Base-by-base conservation (phyloP, 352 stramenopile species). In the Pythium dissimile region DNA sequence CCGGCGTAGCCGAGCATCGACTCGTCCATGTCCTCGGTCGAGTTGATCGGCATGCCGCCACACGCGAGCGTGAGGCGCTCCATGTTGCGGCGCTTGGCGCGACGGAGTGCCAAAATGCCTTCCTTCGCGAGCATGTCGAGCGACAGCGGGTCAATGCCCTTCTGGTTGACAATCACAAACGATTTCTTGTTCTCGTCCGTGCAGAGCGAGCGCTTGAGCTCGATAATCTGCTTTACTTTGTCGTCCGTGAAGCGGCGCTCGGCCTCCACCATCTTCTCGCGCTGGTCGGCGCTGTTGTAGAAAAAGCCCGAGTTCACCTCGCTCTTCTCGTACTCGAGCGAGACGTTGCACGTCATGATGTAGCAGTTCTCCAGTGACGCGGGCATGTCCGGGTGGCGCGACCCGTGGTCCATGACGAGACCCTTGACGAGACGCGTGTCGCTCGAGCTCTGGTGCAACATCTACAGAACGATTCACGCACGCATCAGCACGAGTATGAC, bases 151-250 rank as follows among this genome's bases (percentile, higher is more conserved):
- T 99, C 97, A 67, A 99, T 99, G 51, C 97, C 97, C 82, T 99
- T 99, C 85, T 99, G 97, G 85, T 99, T 99, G 70, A 99, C 98
- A 53, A 99, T 96, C 37, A 99, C 96, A 83, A 99, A 99, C 35
- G 75, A 95, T 72, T 98, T 96, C 39, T 94, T 92, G 66, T 99
- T 97, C 69, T 98, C 88, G 21, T 91, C 82, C 55, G 85, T 94
- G 77, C 97, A 99, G 45, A 99, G 86, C 26, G 84, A 80, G 59
- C 97, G 93, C 87, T 99, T 99, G 66, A 99, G 97, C 60, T 99
- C 96, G 58, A 99, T 97, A 64, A 99, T 98, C 72, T 98, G 84
- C 66, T 88, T 85, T 71, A 97, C 89, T 79, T 98, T 98, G 73
- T 98, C 94, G 68, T 98, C 94, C 28, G 92, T 98, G 69, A 98